A percentile compares a stretch with the other conserved stretches of the same genome.
Conservation (phyloP, 768 basidiomycete genomes). For the Lactarius psammicola region DNA sequence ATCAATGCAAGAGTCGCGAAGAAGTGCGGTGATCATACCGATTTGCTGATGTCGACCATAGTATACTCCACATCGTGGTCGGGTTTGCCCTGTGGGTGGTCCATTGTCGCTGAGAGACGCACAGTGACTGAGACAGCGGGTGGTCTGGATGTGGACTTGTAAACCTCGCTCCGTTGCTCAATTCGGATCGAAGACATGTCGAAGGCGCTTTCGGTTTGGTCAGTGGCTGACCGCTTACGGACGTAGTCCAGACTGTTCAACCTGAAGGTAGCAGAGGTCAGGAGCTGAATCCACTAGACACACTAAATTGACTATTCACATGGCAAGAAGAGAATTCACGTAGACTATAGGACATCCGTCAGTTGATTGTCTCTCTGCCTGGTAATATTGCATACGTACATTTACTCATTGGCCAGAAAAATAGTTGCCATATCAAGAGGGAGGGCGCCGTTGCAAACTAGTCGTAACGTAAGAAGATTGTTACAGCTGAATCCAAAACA, state of each 20-base stretch:
- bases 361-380: background rate
- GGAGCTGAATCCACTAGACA: background rate
- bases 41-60: background rate
- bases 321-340: conserved; percentile 50
- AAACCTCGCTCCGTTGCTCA: background rate
- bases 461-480: too few relatives aligned
- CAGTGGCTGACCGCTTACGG: background rate
- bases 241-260: conserved; percentile 16
- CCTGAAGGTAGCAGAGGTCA: conserved; percentile 8
- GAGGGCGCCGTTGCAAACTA: background rate
- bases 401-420: conserved; percentile 48
- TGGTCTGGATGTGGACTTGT: background rate
- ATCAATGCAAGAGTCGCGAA: background rate
- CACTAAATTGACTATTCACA: conserved; percentile 38
- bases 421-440: background rate
- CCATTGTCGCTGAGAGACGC: background rate
- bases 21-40: background rate
- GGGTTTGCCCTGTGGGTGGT: background rate
- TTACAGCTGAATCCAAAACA: too few relatives aligned
- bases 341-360: conserved; percentile 40
- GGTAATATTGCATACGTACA: conserved; percentile 36
- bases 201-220: background rate
- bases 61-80: background rate
- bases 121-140: background rate
- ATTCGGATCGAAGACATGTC: background rate